These are phyloP conservation scores for Cystofilobasidium macerans DNA, from an alignment of 768 basidiomycete species.

Conservation along the genomic window DNA sequence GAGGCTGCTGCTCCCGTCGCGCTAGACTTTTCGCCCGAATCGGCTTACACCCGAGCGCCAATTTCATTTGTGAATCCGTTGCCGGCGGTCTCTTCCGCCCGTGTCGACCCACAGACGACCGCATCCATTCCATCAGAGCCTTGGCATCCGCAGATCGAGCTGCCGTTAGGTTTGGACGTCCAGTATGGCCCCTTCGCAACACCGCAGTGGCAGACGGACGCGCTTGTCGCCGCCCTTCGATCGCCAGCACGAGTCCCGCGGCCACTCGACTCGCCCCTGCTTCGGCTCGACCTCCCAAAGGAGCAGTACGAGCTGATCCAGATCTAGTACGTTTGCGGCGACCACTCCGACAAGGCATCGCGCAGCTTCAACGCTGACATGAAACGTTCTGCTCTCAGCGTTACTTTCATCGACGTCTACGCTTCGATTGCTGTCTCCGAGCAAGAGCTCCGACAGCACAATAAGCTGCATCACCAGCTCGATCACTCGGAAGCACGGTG, in stretches of 20 bases:
- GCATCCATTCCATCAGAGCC: too few relatives aligned
- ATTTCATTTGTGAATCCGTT: too few relatives aligned
- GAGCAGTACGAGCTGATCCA: conserved; percentile 1
- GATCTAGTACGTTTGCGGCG: neutral
- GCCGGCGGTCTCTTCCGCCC: too few relatives aligned
- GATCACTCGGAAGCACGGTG: neutral
- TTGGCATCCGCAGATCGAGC: too few relatives aligned
- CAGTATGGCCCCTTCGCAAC: neutral
- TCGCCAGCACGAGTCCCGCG: neutral
- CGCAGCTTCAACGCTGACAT: neutral
- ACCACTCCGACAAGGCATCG: neutral
- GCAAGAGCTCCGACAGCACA: conserved; percentile 1
- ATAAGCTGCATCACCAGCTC: neutral
- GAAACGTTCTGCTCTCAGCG: neutral
- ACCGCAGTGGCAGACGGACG: neutral
- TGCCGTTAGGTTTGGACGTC: neutral
- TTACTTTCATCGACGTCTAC: conserved; percentile 1
- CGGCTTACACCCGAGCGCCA: too few relatives aligned
- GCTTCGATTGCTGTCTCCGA: neutral
- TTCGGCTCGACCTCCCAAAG: neutral
- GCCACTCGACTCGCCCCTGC: neutral
- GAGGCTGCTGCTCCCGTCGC: too few relatives aligned
- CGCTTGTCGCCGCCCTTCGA: neutral
- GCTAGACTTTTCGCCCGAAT: too few relatives aligned
- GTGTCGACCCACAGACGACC: too few relatives aligned